phyloP scores from a whole-genome alignment of 768 basidiomycete genomes.

The Suillus ampliporus region DNA sequence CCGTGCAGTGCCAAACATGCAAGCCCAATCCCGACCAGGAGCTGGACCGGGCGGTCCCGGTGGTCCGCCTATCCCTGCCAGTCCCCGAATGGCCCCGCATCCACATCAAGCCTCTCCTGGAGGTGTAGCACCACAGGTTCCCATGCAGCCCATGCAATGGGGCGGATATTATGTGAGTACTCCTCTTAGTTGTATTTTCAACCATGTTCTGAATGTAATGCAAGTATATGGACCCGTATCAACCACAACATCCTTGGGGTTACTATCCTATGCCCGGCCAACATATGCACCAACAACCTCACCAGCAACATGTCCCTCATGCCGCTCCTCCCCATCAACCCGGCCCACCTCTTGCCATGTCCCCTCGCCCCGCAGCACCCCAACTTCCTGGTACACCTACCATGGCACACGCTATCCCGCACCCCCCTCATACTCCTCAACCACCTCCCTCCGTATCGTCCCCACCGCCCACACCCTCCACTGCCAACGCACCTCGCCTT shows the following conservation, averaged over 20 bases:
- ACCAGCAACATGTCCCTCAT: slow-evolving; percentile 53
- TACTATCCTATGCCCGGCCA: slow-evolving; percentile 44
- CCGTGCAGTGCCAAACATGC: slow-evolving; percentile 63
- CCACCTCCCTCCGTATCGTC: slow-evolving; percentile 55
- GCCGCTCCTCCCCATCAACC: slow-evolving; percentile 42
- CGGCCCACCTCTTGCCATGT: slow-evolving; percentile 60
- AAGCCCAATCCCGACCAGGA: slow-evolving; percentile 52
- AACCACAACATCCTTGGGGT: slow-evolving; percentile 40
- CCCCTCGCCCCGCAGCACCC: slow-evolving; percentile 65
- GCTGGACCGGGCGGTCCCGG: slow-evolving; percentile 55
- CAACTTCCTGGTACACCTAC: slow-evolving; percentile 75
- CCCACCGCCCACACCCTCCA: slow-evolving; percentile 72
- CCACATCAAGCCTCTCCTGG: slow-evolving; percentile 58
- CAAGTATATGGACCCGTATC: slow-evolving; percentile 56
- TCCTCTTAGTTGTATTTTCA: slow-evolving; percentile 5
- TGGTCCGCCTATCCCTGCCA: slow-evolving; percentile 58
- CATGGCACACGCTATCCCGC: slow-evolving; percentile 59
- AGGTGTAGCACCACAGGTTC: slow-evolving; percentile 53
- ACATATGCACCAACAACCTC: slow-evolving; percentile 44
- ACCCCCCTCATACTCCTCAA: slow-evolving; percentile 50
- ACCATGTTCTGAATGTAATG: slow-evolving; percentile 14
- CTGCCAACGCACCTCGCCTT: slow-evolving; percentile 51
- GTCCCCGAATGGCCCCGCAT: slow-evolving; percentile 70
- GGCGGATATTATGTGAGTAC: slow-evolving; percentile 62
- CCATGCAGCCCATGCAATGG: slow-evolving; percentile 49